A percentile compares a stretch with the other conserved stretches of the same genome.
These are phyloP conservation scores for Amaranthus palmeri DNA, from an alignment of 148 eudicot species.

Conservation along the genomic window DNA sequence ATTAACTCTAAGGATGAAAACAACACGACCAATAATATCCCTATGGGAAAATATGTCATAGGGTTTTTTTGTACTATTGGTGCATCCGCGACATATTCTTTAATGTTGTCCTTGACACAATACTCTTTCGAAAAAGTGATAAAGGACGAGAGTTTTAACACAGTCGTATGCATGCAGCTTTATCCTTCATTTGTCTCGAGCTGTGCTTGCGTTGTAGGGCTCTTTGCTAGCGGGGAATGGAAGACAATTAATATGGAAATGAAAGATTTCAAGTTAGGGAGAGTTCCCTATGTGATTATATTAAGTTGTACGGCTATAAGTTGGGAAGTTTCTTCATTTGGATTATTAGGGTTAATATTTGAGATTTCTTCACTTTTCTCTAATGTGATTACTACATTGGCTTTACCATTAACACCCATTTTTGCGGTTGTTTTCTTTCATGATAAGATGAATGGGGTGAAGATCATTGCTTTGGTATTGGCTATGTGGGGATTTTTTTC, in stretches of 20 bases:
- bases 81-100: slow-evolving; percentile 38
- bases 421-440: slow-evolving; percentile 44
- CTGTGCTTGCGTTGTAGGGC: slow-evolving; percentile 33
- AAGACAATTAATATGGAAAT: slow-evolving; percentile 30
- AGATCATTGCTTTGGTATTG: slow-evolving; percentile 36
- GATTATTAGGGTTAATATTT: slow-evolving; percentile 36
- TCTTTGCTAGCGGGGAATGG: slow-evolving; percentile 52
- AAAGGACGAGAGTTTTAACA: slow-evolving; percentile 23
- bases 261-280: slow-evolving; percentile 26
- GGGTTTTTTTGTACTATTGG: slow-evolving; percentile 49
- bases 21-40: background rate
- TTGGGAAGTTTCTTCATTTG: slow-evolving; percentile 41
- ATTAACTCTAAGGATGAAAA: slow-evolving; percentile 21
- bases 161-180: slow-evolving; percentile 33
- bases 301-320: slow-evolving; percentile 36
- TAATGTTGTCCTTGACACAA: slow-evolving; percentile 36
- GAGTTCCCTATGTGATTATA: slow-evolving; percentile 41
- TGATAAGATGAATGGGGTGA: slow-evolving; percentile 48
- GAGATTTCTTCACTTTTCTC: slow-evolving; percentile 46
- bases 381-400: slow-evolving; percentile 44
- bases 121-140: slow-evolving; percentile 37
- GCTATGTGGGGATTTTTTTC: slow-evolving; percentile 53
- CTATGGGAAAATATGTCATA: slow-evolving; percentile 19
- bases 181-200: slow-evolving; percentile 32
- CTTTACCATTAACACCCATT: slow-evolving; percentile 45